phyloP scores from a whole-genome alignment of 2,329 filamentous ascomycete species.

The Penicillium paneum region DNA sequence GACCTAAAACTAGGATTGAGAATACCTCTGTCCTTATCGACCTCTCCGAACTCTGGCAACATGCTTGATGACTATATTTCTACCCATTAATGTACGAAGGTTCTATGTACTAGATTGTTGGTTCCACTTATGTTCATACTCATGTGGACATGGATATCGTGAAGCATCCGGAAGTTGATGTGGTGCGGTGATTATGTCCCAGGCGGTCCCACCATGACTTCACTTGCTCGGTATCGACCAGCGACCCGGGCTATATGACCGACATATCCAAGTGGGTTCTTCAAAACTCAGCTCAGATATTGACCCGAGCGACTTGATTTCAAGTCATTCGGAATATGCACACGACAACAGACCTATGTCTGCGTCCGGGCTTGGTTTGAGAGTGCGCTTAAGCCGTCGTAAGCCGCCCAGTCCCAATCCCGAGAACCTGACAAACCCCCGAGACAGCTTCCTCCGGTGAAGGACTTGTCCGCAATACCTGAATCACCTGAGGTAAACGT shows the following conservation, averaged over 20 bases:
- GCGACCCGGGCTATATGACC: constrained; percentile 3
- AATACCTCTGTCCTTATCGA: not conserved
- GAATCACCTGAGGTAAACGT: constrained; percentile 25
- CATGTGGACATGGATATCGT: constrained; percentile 2
- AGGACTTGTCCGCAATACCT: constrained; percentile 26
- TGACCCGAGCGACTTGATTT: not conserved
- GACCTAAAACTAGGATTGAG: not conserved
- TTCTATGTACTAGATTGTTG: constrained; percentile 7
- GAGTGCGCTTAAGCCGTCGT: not conserved
- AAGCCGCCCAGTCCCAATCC: constrained; percentile 9
- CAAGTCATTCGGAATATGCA: not conserved
- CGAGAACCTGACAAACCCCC: constrained; percentile 25
- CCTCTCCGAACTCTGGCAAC: not conserved
- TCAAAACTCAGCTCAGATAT: constrained; percentile 1
- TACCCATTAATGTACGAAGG: constrained; percentile 13
- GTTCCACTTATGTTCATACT: not conserved
- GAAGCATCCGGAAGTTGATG: not conserved
- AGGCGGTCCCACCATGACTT: not conserved
- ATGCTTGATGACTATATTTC: constrained; percentile 9
- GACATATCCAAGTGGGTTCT: not conserved
- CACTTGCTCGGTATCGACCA: constrained; percentile 1
- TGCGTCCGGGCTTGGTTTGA: not conserved
- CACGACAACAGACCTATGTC: not conserved
- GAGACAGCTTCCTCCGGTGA: constrained; percentile 30
- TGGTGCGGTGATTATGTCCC: not conserved